Evolutionary conservation across 1,284 basidiomycete species (phyloP).

Genomic region (Trametes versicolor): DNA sequence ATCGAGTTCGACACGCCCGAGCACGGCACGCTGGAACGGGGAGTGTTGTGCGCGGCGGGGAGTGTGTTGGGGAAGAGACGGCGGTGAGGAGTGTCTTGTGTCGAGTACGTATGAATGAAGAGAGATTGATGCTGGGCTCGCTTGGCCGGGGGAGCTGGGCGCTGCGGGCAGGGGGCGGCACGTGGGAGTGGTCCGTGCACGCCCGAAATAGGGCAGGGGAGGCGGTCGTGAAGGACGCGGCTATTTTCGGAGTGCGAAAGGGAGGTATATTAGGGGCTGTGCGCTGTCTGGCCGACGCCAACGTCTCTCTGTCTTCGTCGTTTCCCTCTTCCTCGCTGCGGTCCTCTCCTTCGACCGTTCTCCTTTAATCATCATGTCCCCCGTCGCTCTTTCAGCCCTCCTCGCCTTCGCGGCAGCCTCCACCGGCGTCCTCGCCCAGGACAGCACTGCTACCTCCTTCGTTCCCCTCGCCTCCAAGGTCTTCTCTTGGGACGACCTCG

Average conservation of each 20-base stretch:
- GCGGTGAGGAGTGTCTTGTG: constrained; percentile 10
- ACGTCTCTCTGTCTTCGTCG: constrained; percentile 28
- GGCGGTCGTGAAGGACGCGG: constrained; percentile 23
- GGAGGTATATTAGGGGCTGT: constrained; percentile 24
- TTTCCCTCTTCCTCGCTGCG: constrained; percentile 25
- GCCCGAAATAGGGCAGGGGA: constrained; percentile 7
- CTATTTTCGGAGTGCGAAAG: constrained; percentile 36
- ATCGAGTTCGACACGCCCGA: constrained; percentile 78
- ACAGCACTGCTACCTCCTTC: constrained; percentile 32
- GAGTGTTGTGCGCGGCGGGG: constrained; percentile 53
- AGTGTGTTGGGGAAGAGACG: constrained; percentile 30
- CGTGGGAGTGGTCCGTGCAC: constrained; percentile 44
- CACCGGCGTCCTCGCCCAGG: constrained; percentile 49
- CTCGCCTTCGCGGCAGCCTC: constrained; percentile 50
- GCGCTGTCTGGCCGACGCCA: constrained; percentile 7
- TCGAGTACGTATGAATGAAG: neutral
- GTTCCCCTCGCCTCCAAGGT: constrained; percentile 62
- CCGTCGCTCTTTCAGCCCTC: constrained; percentile 55
- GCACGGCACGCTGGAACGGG: constrained; percentile 64
- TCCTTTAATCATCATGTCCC: constrained; percentile 46
- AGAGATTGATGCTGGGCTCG: neutral
- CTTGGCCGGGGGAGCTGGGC: neutral
- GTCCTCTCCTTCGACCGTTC: constrained; percentile 24
- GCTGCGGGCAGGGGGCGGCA: neutral
- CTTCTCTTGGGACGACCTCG: constrained; percentile 59